Evolutionary conservation across 169 alveolate genomes (phyloP).

Genomic region (Sarcocystis neurona): DNA sequence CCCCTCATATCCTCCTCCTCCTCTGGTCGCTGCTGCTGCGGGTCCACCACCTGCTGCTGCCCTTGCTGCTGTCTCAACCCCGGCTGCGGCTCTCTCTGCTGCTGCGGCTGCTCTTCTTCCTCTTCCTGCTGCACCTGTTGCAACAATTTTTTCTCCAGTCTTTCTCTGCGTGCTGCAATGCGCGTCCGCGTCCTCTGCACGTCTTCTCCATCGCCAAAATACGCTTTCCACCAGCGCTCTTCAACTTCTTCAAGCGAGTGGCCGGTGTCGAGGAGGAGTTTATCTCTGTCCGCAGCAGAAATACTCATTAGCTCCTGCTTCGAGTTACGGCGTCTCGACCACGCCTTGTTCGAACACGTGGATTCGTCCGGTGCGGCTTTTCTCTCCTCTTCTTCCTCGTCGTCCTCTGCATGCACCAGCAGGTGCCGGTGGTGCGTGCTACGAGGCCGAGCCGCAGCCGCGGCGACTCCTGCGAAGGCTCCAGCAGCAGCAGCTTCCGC

Average conservation of each 20-base stretch:
- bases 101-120: neutral
- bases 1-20: neutral
- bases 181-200: neutral
- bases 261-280: slow-evolving; percentile 22
- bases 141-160: neutral
- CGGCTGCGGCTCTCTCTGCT: neutral
- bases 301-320: neutral
- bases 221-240: slow-evolving; percentile 36
- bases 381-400: too few species aligned
- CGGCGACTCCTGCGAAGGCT: too few species aligned
- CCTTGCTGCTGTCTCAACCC: too few species aligned
- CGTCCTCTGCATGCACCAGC: too few species aligned
- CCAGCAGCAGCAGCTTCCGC: too few species aligned
- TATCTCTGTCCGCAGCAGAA: slow-evolving; percentile 22
- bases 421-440: too few species aligned
- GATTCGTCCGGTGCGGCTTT: too few species aligned
- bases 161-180: neutral
- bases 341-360: too few species aligned
- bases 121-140: neutral
- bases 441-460: too few species aligned
- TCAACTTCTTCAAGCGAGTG: slow-evolving; percentile 9
- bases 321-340: too few species aligned
- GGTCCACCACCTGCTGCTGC: neutral
- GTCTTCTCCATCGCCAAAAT: neutral
- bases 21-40: neutral